These are phyloP conservation scores for Bacterosira constricta DNA, from an alignment of 108 stramenopile species.

Conservation along the genomic window DNA sequence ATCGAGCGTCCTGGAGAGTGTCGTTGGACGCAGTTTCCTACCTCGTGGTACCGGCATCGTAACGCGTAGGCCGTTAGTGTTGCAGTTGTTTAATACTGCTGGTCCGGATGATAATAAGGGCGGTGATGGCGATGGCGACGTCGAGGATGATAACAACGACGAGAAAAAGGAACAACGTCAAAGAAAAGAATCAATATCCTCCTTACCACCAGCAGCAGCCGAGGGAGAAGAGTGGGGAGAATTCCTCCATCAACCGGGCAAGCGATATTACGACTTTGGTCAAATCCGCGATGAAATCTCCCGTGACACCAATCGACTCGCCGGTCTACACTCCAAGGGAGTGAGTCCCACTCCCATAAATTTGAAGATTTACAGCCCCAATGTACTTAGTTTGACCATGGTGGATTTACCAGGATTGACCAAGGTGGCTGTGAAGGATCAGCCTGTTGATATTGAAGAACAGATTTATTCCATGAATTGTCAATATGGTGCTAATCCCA, in stretches of 20 bases:
- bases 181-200: neutral
- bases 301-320: conserved; percentile 92
- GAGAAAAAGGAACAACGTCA: conserved; percentile 6
- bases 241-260: conserved; percentile 93
- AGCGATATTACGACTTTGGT: conserved; percentile 86
- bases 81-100: conserved; percentile 88
- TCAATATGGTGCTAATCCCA: conserved; percentile 92
- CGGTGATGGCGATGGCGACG: conserved; percentile 8
- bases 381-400: conserved; percentile 96
- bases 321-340: conserved; percentile 92
- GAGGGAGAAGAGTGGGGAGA: conserved; percentile 88
- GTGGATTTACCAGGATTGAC: conserved; percentile 98
- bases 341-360: conserved; percentile 90
- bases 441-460: conserved; percentile 95
- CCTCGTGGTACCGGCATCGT: conserved; percentile 98
- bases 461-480: conserved; percentile 88
- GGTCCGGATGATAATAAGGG: conserved; percentile 1
- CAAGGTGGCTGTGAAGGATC: conserved; percentile 96
- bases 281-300: conserved; percentile 93
- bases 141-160: conserved; percentile 18
- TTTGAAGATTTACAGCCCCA: conserved; percentile 93
- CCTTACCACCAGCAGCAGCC: neutral
- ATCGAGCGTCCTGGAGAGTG: conserved; percentile 94
- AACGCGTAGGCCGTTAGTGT: conserved; percentile 93
- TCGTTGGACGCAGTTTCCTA: conserved; percentile 93